These are phyloP conservation scores for Suillus spraguei DNA, from an alignment of 768 basidiomycete species.

Conservation along the genomic window DNA sequence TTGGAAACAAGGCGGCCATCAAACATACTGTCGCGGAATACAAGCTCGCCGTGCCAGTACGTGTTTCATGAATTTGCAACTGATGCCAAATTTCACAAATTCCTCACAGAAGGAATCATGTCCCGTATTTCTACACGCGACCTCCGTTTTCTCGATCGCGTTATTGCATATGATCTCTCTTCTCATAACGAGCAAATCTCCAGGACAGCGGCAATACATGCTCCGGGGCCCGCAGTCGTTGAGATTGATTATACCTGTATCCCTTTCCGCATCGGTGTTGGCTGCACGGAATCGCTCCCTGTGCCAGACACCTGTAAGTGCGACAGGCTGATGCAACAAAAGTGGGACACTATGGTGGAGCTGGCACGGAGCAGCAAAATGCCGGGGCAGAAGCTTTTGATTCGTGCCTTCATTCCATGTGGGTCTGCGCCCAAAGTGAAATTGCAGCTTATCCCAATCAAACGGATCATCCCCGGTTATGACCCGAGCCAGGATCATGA, in stretches of 20 bases:
- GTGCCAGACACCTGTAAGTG: slow-evolving; percentile 24
- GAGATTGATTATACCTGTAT: slow-evolving; percentile 29
- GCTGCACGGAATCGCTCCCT: slow-evolving; percentile 15
- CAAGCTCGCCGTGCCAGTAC: slow-evolving; percentile 28
- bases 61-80: slow-evolving; percentile 8
- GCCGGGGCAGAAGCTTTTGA: slow-evolving; percentile 22
- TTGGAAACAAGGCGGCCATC: slow-evolving; percentile 32
- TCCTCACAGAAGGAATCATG: slow-evolving; percentile 22
- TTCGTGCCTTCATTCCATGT: slow-evolving; percentile 31
- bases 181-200: slow-evolving; percentile 23
- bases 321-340: slow-evolving; percentile 23
- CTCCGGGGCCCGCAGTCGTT: slow-evolving; percentile 23
- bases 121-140: slow-evolving; percentile 25
- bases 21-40: slow-evolving; percentile 28
- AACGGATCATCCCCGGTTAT: slow-evolving; percentile 18
- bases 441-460: slow-evolving; percentile 28
- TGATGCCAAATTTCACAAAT: slow-evolving; percentile 1
- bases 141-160: slow-evolving; percentile 26
- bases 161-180: slow-evolving; percentile 24
- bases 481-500: slow-evolving; percentile 19
- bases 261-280: slow-evolving; percentile 22
- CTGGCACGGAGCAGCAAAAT: slow-evolving; percentile 25
- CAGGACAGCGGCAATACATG: slow-evolving; percentile 4
- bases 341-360: slow-evolving; percentile 31
- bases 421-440: slow-evolving; percentile 28